These are phyloP conservation scores for Neofusicoccum kwambonambiense DNA, from an alignment of 2,329 filamentous ascomycete species.

Conservation along the genomic window DNA sequence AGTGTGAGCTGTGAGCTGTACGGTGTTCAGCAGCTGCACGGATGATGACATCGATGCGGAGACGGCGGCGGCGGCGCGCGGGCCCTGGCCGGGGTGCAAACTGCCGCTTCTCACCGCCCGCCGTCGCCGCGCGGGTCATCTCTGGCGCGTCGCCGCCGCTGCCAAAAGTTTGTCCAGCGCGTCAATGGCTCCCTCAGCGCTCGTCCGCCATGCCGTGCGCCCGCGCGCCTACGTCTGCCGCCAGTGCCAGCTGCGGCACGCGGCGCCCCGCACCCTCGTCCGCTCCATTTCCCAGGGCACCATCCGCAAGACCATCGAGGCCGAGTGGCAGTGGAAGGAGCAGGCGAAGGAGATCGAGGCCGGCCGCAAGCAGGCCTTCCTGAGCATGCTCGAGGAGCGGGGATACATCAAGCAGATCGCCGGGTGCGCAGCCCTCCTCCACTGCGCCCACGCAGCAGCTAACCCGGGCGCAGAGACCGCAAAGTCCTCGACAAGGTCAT, in stretches of 20 bases:
- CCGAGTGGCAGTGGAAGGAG: conserved; percentile 26
- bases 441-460: not conserved
- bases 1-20: not conserved
- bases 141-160: not conserved
- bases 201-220: conserved; percentile 21
- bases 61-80: not conserved
- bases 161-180: not conserved
- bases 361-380: conserved; percentile 45
- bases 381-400: conserved; percentile 67
- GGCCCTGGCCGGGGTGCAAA: too few species aligned
- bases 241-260: conserved; percentile 23
- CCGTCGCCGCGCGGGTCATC: not conserved
- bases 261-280: conserved; percentile 22
- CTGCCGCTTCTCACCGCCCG: not conserved
- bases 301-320: conserved; percentile 23
- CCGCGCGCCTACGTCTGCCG: conserved; percentile 29
- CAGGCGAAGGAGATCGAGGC: conserved; percentile 29
- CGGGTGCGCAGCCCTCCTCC: conserved; percentile 54
- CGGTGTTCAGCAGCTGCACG: not conserved
- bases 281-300: conserved; percentile 25
- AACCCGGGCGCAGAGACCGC: conserved; percentile 36
- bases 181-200: conserved; percentile 22
- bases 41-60: conserved; percentile 2
- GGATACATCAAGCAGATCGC: conserved; percentile 73
- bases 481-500: conserved; percentile 63